Evolutionary conservation across 495 filamentous ascomycete genomes (phyloP).

Genomic region (Aspergillus cavernicola): DNA sequence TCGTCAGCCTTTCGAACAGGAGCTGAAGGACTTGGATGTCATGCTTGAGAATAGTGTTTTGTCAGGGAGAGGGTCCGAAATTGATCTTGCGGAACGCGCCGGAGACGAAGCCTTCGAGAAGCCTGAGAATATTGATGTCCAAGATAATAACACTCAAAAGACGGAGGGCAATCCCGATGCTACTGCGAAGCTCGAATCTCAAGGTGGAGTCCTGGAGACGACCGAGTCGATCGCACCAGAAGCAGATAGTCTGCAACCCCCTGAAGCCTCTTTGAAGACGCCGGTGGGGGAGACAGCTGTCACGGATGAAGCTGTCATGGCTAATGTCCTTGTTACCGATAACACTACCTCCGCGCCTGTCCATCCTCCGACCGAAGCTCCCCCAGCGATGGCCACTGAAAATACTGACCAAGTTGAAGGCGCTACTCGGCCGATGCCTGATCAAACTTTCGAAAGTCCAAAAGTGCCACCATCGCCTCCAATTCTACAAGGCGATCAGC

Average conservation of each 20-base stretch:
- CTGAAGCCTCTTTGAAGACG: background rate
- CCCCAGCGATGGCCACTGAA: slow-evolving; percentile 13
- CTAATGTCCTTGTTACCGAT: background rate
- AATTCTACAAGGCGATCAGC: slow-evolving; percentile 47
- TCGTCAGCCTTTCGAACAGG: slow-evolving; percentile 62
- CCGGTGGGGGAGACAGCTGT: background rate
- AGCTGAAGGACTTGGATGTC: slow-evolving; percentile 67
- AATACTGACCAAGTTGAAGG: slow-evolving; percentile 6
- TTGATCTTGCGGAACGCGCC: slow-evolving; percentile 28
- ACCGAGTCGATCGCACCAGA: slow-evolving; percentile 6
- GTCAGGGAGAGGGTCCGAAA: slow-evolving; percentile 39
- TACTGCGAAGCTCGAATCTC: slow-evolving; percentile 14
- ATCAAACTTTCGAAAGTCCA: slow-evolving; percentile 18
- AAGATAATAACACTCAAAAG: slow-evolving; percentile 20
- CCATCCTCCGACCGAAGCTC: slow-evolving; percentile 12
- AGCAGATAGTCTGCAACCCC: slow-evolving; percentile 1
- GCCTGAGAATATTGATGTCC: slow-evolving; percentile 7
- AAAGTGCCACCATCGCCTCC: slow-evolving; percentile 38
- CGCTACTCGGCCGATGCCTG: slow-evolving; percentile 22
- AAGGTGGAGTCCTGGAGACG: slow-evolving; percentile 8
- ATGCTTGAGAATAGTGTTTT: slow-evolving; percentile 61
- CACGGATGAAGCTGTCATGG: background rate
- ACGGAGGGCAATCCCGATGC: slow-evolving; percentile 21
- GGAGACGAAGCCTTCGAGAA: slow-evolving; percentile 24
- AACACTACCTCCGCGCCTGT: background rate